phyloP scores from a whole-genome alignment of 257 asterid genomes.

The Nicotiana obtusifolia region DNA sequence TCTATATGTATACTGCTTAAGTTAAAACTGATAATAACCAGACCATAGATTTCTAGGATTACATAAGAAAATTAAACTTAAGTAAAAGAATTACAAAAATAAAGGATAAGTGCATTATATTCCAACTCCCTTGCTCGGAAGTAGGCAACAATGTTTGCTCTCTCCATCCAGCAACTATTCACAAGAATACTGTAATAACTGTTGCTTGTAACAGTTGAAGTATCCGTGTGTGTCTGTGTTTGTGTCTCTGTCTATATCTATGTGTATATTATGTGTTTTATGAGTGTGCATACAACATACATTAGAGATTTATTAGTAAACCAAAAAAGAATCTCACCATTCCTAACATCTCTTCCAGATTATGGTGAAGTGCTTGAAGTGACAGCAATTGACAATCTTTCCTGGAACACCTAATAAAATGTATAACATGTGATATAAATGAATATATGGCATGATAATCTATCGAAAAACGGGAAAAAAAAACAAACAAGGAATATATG shows the following conservation, averaged over 20 bases:
- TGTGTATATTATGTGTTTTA: not conserved
- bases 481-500: not conserved
- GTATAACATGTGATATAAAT: not conserved
- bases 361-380: conserved; percentile 26
- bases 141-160: not conserved
- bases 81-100: not conserved
- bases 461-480: not conserved
- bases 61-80: not conserved
- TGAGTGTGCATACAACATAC: not conserved
- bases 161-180: not conserved
- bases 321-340: not conserved
- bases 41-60: not conserved
- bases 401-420: conserved; percentile 44
- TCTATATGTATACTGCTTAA: not conserved
- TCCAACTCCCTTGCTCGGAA: not conserved
- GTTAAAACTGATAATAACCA: not conserved
- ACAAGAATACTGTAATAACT: not conserved
- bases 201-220: not conserved
- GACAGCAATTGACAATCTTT: conserved; percentile 38
- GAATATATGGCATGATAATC: not conserved
- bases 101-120: not conserved
- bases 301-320: not conserved
- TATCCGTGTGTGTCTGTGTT: not conserved
- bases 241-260: no score
- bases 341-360: conserved; percentile 12